Base-by-base conservation (phyloP, 2,329 filamentous ascomycete species). In the Monosporascus sp. region DNA sequence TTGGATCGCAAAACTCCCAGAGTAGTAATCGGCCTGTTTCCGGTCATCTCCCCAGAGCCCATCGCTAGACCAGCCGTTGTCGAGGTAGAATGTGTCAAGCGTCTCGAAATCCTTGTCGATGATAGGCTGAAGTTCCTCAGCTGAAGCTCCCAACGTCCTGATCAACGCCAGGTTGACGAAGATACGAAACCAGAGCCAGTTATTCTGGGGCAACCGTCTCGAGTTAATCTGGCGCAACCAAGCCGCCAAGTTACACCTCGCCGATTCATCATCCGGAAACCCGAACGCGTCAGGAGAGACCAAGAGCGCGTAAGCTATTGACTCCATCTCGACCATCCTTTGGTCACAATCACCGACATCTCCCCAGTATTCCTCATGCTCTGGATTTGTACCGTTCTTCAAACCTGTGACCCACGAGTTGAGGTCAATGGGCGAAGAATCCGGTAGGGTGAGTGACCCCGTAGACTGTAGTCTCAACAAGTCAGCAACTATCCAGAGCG, bases 241-340 rank as follows among this genome's bases (percentile, higher is more conserved):
- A 0, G 54, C 51, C 1, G 58, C 64, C 1, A 80, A 60, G 14
- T 77, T 74, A 0, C 34, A 17, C 34, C 71, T 73, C 3, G 66
- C 62, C 3, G 52, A n/a, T 0, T 61, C 50, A 1, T 53, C 63
- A 6, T 75, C 59, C 0, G 61, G 58, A 9, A 65, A 56, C 6
- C 65, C 66, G 55, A 77, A 73, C 2, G 65, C 59, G 3, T 67
- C 59, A 1, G 78, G 76, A 0, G 75, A 73, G 3, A 68, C 62
- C 0, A 81, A 66, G 1, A 82, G 64, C 0, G 76, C 76, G 59
- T 75, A 79, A 0, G 76, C 72, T 3, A 81, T 69, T 26, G 76
- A 75, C 58, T 81, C 78, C 41, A 76, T 73, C 57, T 82, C 79
- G 0, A 81, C 79, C 78, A 81, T 82, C 2, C 77, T 64, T 58